Conservation (phyloP, 2,329 filamentous ascomycete genomes). For the Talaromyces amestolkiae region DNA sequence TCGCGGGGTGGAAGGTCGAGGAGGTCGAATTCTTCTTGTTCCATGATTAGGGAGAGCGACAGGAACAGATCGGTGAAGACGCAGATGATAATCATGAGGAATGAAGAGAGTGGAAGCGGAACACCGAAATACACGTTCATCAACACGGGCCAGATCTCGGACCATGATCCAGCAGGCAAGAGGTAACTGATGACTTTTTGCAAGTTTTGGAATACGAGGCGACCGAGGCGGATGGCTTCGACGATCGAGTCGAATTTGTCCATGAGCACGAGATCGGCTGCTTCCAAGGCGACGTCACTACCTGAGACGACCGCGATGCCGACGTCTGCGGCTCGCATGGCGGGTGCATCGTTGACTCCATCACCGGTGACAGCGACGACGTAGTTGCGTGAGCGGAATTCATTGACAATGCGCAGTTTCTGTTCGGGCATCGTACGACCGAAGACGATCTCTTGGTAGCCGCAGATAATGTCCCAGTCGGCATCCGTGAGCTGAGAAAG, state of each 20-base stretch:
- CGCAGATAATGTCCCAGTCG: constrained; percentile 66
- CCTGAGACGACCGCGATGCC: constrained; percentile 38
- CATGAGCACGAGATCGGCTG: constrained; percentile 40
- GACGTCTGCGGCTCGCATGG: constrained; percentile 33
- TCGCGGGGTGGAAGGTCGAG: constrained; percentile 52
- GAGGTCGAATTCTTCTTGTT: constrained; percentile 56
- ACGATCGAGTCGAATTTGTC: constrained; percentile 37
- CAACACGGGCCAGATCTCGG: constrained; percentile 58
- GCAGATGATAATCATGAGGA: constrained; percentile 60
- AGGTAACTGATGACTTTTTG: constrained; percentile 44
- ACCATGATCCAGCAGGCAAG: constrained; percentile 54
- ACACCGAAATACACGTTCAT: constrained; percentile 58
- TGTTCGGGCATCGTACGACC: constrained; percentile 46
- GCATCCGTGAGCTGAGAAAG: constrained; percentile 63
- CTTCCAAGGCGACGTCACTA: constrained; percentile 43
- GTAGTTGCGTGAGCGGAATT: constrained; percentile 38
- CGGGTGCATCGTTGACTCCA: constrained; percentile 38
- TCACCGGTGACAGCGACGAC: constrained; percentile 44
- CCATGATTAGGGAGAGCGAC: constrained; percentile 54
- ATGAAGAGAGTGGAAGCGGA: constrained; percentile 51
- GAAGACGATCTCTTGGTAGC: constrained; percentile 53
- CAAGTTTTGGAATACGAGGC: constrained; percentile 37
- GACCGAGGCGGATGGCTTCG: constrained; percentile 33
- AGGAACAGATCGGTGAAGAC: constrained; percentile 57
- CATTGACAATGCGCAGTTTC: constrained; percentile 44